Conservation (phyloP, 805 yeast species). For the Starmerella bombi region DNA sequence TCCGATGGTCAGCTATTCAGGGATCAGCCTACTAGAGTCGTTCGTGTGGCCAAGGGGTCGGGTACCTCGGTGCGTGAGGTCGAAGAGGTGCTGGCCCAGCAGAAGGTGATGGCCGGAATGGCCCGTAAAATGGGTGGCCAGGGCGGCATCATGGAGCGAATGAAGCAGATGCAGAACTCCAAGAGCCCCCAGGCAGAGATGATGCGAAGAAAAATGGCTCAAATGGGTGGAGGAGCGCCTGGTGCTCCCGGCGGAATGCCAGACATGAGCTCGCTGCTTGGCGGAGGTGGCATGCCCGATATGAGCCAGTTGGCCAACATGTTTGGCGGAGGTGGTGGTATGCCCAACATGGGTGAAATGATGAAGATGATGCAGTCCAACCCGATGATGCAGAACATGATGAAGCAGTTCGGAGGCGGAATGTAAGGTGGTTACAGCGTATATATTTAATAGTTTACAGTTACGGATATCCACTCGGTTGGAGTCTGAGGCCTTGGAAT, state of each 20-base stretch:
- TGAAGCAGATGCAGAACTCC: conserved; percentile 27
- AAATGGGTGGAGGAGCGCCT: conserved; percentile 37
- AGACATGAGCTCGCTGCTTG: conserved; percentile 28
- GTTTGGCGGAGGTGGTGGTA: conserved; percentile 57
- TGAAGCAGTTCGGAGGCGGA: conserved; percentile 24
- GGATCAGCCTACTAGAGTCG: conserved; percentile 70
- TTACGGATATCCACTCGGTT: too few species aligned
- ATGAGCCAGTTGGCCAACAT: conserved; percentile 36
- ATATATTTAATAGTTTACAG: too few species aligned
- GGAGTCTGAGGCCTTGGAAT: too few species aligned
- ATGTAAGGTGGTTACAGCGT: too few species aligned
- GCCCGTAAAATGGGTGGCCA: conserved; percentile 54
- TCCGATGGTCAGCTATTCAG: conserved; percentile 73
- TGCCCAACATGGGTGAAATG: conserved; percentile 55
- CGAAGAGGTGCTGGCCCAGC: conserved; percentile 82
- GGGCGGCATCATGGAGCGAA: conserved; percentile 40
- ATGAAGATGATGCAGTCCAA: conserved; percentile 43
- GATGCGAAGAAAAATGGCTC: conserved; percentile 34
- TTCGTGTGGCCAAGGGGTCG: conserved; percentile 86
- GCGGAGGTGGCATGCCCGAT: conserved; percentile 48
- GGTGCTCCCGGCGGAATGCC: conserved; percentile 20
- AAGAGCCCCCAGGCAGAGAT: conserved; percentile 34
- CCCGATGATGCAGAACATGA: conserved; percentile 39
- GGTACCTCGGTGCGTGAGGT: conserved; percentile 89
- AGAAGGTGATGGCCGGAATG: conserved; percentile 87